A percentile compares a stretch with the other conserved stretches of the same genome.
These are phyloP conservation scores for Fagopyrum esculentum DNA, from an alignment of 148 eudicot genomes.

Conservation along the genomic window DNA sequence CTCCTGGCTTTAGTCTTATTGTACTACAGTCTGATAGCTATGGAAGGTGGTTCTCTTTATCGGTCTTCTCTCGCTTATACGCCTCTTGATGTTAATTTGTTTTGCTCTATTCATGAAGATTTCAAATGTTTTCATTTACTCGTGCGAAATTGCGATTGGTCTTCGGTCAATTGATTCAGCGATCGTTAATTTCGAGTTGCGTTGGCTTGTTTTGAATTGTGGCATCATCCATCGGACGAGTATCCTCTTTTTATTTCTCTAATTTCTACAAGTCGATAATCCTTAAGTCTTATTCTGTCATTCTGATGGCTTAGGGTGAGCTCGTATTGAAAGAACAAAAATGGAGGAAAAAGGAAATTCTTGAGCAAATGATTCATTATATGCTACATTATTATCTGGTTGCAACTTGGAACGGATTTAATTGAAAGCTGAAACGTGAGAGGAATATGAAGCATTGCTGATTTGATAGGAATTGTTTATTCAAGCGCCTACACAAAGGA, in stretches of 20 bases:
- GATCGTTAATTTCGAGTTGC: neutral
- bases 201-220: neutral
- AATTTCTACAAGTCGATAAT: no score
- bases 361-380: no score
- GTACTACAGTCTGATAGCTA: neutral
- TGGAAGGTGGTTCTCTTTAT: conserved; percentile 17
- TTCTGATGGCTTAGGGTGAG: no score
- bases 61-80: conserved; percentile 15
- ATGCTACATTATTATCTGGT: no score
- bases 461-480: neutral
- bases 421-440: no score
- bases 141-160: neutral
- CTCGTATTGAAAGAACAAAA: no score
- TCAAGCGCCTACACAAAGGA: no score
- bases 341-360: neutral
- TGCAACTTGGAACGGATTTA: no score
- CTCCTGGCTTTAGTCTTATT: no score
- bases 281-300: no score
- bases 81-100: conserved; percentile 9
- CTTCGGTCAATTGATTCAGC: neutral
- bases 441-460: no score
- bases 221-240: neutral
- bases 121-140: neutral
- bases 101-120: neutral
- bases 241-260: neutral